Evolutionary conservation across 179 eudicot genomes (phyloP).

Genomic region (Patellifolia procumbens): DNA sequence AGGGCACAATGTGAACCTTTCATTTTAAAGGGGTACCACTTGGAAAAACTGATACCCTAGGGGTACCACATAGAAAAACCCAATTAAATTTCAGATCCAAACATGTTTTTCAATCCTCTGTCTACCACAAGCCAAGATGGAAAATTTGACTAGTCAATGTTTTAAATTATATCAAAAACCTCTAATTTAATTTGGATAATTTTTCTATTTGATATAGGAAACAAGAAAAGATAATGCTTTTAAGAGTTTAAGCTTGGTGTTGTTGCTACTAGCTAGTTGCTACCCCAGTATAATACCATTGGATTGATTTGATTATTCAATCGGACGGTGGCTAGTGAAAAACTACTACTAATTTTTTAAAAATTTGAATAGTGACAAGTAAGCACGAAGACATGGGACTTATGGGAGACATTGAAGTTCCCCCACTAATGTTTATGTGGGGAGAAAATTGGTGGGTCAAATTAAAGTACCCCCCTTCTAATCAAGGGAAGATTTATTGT

Average conservation of each 20-base stretch:
- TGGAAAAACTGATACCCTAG: too few relatives aligned
- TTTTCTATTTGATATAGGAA: too few relatives aligned
- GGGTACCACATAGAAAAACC: too few relatives aligned
- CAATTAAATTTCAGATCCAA: too few relatives aligned
- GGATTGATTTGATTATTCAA: neutral
- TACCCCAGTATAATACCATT: slow-evolving; percentile 13
- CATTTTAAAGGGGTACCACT: too few relatives aligned
- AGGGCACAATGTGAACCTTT: too few relatives aligned
- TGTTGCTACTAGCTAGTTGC: neutral
- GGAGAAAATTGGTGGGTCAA: slow-evolving; percentile 15
- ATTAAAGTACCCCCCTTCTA: neutral
- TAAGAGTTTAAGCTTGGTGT: neutral
- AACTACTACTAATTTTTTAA: neutral
- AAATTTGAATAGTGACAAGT: neutral
- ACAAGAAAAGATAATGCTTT: too few relatives aligned
- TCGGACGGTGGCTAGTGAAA: neutral
- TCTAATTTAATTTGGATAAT: too few relatives aligned
- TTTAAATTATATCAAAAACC: too few relatives aligned
- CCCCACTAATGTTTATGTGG: neutral
- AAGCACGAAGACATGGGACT: neutral
- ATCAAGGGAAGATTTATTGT: neutral
- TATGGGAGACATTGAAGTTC: slow-evolving; percentile 5
- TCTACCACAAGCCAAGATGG: too few relatives aligned
- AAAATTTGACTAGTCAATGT: too few relatives aligned
- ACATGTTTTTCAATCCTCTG: too few relatives aligned